Percentiles rank a stretch among this genome's conserved stretches.
These are phyloP conservation scores for Diospyros kaki DNA, from an alignment of 148 eudicot species.

Conservation along the genomic window DNA sequence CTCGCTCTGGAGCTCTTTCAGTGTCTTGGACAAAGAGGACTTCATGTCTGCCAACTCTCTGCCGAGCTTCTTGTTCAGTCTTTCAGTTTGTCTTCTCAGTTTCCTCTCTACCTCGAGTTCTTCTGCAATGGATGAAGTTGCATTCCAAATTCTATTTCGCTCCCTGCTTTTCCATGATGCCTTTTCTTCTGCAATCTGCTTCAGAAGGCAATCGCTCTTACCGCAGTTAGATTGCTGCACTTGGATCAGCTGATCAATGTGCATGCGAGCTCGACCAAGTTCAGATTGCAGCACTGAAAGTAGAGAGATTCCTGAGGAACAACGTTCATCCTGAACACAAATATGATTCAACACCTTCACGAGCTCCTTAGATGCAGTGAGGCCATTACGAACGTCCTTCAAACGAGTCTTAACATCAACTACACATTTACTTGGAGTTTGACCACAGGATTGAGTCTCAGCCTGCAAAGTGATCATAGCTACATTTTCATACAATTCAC, in stretches of 20 bases:
- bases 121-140: constrained; percentile 40
- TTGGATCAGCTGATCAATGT: constrained; percentile 46
- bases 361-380: constrained; percentile 51
- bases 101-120: constrained; percentile 73
- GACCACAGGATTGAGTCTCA: constrained; percentile 20
- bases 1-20: constrained; percentile 58
- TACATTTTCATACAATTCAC: background rate
- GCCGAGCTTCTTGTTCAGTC: constrained; percentile 80
- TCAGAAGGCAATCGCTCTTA: constrained; percentile 40
- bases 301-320: constrained; percentile 54
- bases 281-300: constrained; percentile 52
- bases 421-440: constrained; percentile 35
- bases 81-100: constrained; percentile 65
- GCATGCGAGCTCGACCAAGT: constrained; percentile 36
- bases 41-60: constrained; percentile 61
- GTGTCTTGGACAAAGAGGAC: constrained; percentile 31
- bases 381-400: constrained; percentile 56
- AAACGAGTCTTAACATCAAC: constrained; percentile 39
- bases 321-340: constrained; percentile 45
- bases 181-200: constrained; percentile 56
- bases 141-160: constrained; percentile 42
- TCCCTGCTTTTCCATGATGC: constrained; percentile 57
- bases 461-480: constrained; percentile 36
- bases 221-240: constrained; percentile 29
- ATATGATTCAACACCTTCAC: constrained; percentile 43